Evolutionary conservation across 805 yeast species (phyloP).

Genomic region (Kluyveromyces starmeri): DNA sequence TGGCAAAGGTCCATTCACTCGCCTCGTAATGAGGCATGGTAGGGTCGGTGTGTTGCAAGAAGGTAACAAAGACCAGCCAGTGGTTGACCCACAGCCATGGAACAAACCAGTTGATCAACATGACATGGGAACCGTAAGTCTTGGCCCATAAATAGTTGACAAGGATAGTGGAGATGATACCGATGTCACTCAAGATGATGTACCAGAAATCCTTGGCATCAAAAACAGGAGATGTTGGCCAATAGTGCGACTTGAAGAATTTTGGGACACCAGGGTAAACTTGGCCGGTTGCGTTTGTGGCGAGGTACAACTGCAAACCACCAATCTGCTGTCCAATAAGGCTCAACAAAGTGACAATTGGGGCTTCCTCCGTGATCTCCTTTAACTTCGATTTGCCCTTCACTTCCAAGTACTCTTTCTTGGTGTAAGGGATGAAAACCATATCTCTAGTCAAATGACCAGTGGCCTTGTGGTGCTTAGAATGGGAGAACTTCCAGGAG

Average conservation of each 20-base stretch:
- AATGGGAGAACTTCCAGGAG: slow-evolving; percentile 78
- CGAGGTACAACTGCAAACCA: slow-evolving; percentile 66
- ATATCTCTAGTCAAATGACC: slow-evolving; percentile 76
- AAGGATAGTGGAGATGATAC: slow-evolving; percentile 45
- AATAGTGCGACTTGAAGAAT: slow-evolving; percentile 56
- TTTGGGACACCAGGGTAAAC: slow-evolving; percentile 39
- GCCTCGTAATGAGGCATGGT: slow-evolving; percentile 72
- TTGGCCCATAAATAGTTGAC: slow-evolving; percentile 53
- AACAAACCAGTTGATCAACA: slow-evolving; percentile 59
- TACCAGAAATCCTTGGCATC: slow-evolving; percentile 66
- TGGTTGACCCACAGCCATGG: slow-evolving; percentile 80
- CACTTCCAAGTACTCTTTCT: slow-evolving; percentile 41
- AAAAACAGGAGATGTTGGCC: slow-evolving; percentile 65
- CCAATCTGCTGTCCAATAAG: slow-evolving; percentile 62
- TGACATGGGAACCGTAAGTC: slow-evolving; percentile 52
- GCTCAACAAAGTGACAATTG: slow-evolving; percentile 48
- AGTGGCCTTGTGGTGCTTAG: slow-evolving; percentile 86
- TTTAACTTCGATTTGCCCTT: slow-evolving; percentile 28
- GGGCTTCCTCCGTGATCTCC: slow-evolving; percentile 59
- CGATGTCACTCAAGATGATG: slow-evolving; percentile 65
- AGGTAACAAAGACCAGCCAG: slow-evolving; percentile 85
- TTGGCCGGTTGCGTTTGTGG: slow-evolving; percentile 73
- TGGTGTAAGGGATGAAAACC: slow-evolving; percentile 73
- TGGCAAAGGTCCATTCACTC: slow-evolving; percentile 71
- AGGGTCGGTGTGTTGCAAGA: slow-evolving; percentile 75